Evolutionary conservation across 2,329 filamentous ascomycete species (phyloP), one percentile per base, ranked within the genome.

Genomic region (Pseudogymnoascus sp.): DNA sequence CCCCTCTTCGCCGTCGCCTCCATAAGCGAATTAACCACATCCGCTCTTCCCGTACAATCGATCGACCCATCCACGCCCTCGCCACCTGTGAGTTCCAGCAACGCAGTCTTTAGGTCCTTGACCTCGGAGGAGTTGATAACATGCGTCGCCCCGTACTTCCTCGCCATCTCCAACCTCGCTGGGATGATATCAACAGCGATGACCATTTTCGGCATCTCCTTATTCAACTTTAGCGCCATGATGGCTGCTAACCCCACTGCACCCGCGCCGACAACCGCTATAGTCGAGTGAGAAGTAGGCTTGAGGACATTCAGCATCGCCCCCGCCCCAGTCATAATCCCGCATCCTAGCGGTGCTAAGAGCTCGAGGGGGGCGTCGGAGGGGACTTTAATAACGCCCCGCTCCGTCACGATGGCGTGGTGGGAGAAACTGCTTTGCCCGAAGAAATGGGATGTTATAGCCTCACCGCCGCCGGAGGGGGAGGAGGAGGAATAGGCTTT

Each of bases 101-200:
- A 11, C 10, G 62, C 50, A n/a, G 42, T 25, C 14, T 62, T 64
- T 1, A 69, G 18, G 59, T 68, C 64, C n/a, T 35, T 25, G 2
- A 33, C 44, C 38, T 65, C 63, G 11, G 35, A 63, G 7, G 65
- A 65, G 38, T 69, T 68, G 12, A 69, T 60, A 4, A 65, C 47
- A 33, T 69, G 61, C 21, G 67, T 69, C 2, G 80, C 80, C 23
- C 80, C 80, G 11, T 80, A 71, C 40, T 73, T 71, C 18, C 69
- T 74, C 0, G 79, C 79, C 21, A 81, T 66, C 23, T 74, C 72
- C 11, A 82, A 70, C 18, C 77, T 73, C 4, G 68, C 67, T 6
- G 74, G 69, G 11, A 79, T 72, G 8, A 80, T 70, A 65, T 82
- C 80, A 6, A 80, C 73, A 4, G 75, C 79, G 8, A 82, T 76